Conservation (phyloP, 2,329 filamentous ascomycete species). For the Penicillium sp. region DNA sequence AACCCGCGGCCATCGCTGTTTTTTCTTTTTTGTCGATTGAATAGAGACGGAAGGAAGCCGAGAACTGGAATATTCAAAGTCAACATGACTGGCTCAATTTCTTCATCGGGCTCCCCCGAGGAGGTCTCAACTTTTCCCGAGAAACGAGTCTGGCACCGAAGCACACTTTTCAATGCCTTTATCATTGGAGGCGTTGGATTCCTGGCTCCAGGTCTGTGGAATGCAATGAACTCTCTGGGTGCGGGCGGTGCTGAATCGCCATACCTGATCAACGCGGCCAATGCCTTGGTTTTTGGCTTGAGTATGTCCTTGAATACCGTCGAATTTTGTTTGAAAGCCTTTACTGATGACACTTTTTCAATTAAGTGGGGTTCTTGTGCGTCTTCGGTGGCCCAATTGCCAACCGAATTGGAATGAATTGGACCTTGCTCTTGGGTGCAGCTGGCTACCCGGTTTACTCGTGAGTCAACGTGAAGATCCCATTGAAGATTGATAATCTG, state of each 20-base stretch:
- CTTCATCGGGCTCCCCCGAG: conserved; percentile 22
- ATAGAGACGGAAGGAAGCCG: not conserved
- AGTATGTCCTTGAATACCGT: conserved; percentile 33
- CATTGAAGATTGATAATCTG: not conserved
- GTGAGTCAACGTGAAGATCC: conserved; percentile 18
- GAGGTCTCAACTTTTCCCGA: conserved; percentile 3
- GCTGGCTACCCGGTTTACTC: conserved; percentile 58
- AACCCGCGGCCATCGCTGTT: not conserved
- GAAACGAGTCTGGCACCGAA: conserved; percentile 54
- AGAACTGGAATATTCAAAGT: not conserved
- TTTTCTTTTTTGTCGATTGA: not conserved
- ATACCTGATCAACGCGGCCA: conserved; percentile 60
- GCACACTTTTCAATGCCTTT: conserved; percentile 61
- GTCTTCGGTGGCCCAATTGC: conserved; percentile 57
- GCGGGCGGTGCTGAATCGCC: conserved; percentile 60
- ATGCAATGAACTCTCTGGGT: conserved; percentile 61
- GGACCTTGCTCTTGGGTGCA: conserved; percentile 52
- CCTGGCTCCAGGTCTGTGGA: conserved; percentile 56
- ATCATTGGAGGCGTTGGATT: conserved; percentile 61
- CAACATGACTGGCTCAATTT: conserved; percentile 25
- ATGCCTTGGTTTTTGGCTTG: conserved; percentile 56
- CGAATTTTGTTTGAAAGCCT: not conserved
- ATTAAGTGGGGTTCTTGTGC: conserved; percentile 50
- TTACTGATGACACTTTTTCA: not conserved
- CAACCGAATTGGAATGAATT: conserved; percentile 56